Evolutionary conservation across 2,329 filamentous ascomycete genomes (phyloP), one percentile per base, ranked within the genome.

Genomic region (Escovopsis sp.): DNA sequence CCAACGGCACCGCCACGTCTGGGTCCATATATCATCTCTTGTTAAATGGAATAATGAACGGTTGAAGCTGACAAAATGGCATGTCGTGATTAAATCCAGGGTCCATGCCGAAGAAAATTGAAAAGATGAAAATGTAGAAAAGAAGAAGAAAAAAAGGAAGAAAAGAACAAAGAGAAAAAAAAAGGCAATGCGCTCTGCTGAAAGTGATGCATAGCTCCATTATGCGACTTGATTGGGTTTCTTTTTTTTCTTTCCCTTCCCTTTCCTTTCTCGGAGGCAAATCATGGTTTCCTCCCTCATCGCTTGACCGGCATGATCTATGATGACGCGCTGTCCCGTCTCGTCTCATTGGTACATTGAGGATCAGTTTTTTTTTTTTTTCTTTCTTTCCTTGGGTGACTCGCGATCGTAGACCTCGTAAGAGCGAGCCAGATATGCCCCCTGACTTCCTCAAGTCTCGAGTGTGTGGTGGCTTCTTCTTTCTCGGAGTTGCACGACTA

Each of bases 401-500:
- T 23, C 6, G 23, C 23, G 23, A 23, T 23, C 23, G 23, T 23
- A 23, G 23, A 23, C 23, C 23, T 23, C 23, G 35, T 38, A 26
- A 11, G 18, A 35, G 33, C 33, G 33, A 32, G 15, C 33, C 36
- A 33, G 39, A 32, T 33, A 43, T 37, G 34, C 36, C 33, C 42
- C 33, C 26, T 12, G 23, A 18, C 32, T 42, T 39, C 23, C 26
- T 19, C 18, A 15, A 4, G 4, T 38, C 18, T 23, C 23, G 23
- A 23, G 6, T 23, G 23, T 6, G 23, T 23, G 23, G 23, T 23
- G 3, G 3, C 33, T 38, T 38, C 39, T 28, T 38, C 41, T 37
- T 45, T 39, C 28, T 23, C 23, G 23, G 23, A 35, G 26, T 35
- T 33, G 40, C 43, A 26, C 32, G 44, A 41, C 54, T 53, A 79